Evolutionary conservation across 345 rosid species (phyloP).

Genomic region (Eucalyptus polybractea): DNA sequence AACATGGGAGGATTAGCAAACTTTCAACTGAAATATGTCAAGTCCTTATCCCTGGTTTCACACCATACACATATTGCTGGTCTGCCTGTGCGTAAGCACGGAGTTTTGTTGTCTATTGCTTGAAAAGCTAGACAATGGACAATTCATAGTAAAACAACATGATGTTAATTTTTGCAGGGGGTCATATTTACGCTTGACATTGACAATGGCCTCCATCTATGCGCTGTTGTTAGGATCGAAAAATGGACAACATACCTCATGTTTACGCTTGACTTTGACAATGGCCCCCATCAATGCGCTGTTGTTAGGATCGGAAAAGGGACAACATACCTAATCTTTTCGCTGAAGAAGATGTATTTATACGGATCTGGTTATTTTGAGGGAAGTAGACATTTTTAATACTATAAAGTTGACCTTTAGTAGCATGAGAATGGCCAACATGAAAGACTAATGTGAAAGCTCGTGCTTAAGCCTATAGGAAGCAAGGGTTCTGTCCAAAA

Average conservation of each 20-base stretch:
- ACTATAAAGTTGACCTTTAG: background rate
- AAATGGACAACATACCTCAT: background rate
- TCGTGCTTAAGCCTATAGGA: background rate
- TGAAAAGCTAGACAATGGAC: background rate
- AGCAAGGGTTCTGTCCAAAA: background rate
- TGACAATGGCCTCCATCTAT: slow-evolving; percentile 31
- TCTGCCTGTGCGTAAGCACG: background rate
- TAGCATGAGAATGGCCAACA: background rate
- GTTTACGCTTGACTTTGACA: slow-evolving; percentile 35
- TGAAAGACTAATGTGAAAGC: background rate
- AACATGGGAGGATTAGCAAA: background rate
- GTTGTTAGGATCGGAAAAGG: slow-evolving; percentile 1
- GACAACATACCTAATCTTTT: background rate
- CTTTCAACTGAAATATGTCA: background rate
- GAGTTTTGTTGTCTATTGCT: background rate
- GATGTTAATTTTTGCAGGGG: background rate
- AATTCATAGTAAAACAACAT: background rate
- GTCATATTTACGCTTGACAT: slow-evolving; percentile 30
- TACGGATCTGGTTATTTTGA: background rate
- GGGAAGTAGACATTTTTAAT: background rate
- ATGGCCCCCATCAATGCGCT: slow-evolving; percentile 32
- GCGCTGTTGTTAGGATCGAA: slow-evolving; percentile 13
- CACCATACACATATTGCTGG: background rate
- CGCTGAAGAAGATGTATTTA: background rate
- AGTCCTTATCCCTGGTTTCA: background rate